These are phyloP conservation scores for Blastocladiella emersonii DNA, from an alignment of 371 early-diverging fungal genomes.

Conservation along the genomic window DNA sequence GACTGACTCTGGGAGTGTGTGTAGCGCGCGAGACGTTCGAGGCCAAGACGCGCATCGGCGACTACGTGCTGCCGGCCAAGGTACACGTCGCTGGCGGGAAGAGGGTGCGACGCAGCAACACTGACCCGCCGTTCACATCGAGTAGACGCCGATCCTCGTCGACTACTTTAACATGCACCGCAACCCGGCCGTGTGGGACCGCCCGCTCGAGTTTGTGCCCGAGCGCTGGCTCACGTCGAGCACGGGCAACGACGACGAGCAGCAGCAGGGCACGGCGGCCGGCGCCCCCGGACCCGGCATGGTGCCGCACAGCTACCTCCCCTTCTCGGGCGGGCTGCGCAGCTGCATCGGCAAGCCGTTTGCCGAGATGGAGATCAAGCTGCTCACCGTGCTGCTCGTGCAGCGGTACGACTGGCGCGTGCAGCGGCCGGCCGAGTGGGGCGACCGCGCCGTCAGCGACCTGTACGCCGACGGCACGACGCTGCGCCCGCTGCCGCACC, in stretches of 20 bases:
- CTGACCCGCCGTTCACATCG: too few relatives aligned
- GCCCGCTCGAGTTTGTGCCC: conserved; percentile 14
- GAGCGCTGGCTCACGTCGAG: conserved; percentile 10
- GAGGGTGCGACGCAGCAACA: too few relatives aligned
- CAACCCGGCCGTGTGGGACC: conserved; percentile 10
- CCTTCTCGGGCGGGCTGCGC: not conserved
- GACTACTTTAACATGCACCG: conserved; percentile 23
- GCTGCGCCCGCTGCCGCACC: not conserved
- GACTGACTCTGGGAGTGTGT: not conserved
- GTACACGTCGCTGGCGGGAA: too few relatives aligned
- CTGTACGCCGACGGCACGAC: not conserved
- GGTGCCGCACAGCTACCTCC: not conserved
- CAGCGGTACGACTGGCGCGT: not conserved
- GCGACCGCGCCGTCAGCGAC: not conserved
- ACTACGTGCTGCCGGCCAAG: conserved; percentile 21
- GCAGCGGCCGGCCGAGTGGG: not conserved
- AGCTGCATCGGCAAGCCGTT: conserved; percentile 1
- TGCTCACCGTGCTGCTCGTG: not conserved
- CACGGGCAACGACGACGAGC: not conserved
- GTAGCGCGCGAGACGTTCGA: not conserved
- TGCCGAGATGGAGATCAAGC: not conserved
- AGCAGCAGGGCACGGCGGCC: not conserved
- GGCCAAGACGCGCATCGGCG: conserved; percentile 12
- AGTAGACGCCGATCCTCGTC: conserved; percentile 18
- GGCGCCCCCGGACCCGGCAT: not conserved